Evolutionary conservation across 2,329 filamentous ascomycete species (phyloP).

Genomic region (Amauroascus niger): DNA sequence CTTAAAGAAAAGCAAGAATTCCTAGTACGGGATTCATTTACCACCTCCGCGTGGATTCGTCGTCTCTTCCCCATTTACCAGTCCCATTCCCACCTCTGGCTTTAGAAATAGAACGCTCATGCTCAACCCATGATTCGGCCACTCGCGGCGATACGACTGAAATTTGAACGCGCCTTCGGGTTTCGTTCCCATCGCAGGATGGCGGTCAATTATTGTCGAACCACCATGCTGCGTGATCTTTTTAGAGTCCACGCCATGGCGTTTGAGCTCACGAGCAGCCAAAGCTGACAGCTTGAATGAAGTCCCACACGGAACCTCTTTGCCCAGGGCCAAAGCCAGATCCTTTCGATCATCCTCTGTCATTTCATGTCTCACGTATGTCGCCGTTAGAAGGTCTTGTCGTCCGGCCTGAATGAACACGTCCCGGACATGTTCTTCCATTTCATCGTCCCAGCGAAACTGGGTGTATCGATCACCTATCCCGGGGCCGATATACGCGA

Average conservation of each 20-base stretch:
- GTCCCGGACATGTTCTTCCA: conserved; percentile 5
- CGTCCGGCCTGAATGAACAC: conserved; percentile 10
- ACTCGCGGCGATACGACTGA: conserved; percentile 11
- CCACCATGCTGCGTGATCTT: conserved; percentile 3
- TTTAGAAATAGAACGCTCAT: conserved; percentile 10
- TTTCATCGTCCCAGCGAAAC: conserved; percentile 10
- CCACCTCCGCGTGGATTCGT: not conserved
- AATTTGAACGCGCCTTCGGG: conserved; percentile 1
- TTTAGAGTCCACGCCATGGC: not conserved
- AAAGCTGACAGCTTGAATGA: conserved; percentile 7
- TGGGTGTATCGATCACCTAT: conserved; percentile 3
- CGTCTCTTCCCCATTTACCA: not conserved
- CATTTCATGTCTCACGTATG: conserved; percentile 6
- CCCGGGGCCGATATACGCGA: conserved; percentile 10
- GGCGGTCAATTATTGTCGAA: conserved; percentile 7
- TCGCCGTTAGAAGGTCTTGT: not conserved
- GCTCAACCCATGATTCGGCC: conserved; percentile 9
- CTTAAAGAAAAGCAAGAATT: not conserved
- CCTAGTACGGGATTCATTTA: not conserved
- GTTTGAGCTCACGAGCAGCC: conserved; percentile 4
- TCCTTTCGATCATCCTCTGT: conserved; percentile 1
- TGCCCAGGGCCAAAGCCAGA: conserved; percentile 2
- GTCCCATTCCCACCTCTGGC: not conserved
- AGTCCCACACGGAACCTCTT: not conserved
- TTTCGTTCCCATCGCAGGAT: not conserved